Evolutionary conservation across 352 stramenopile genomes (phyloP).

Genomic region (Pythium rishiriense): DNA sequence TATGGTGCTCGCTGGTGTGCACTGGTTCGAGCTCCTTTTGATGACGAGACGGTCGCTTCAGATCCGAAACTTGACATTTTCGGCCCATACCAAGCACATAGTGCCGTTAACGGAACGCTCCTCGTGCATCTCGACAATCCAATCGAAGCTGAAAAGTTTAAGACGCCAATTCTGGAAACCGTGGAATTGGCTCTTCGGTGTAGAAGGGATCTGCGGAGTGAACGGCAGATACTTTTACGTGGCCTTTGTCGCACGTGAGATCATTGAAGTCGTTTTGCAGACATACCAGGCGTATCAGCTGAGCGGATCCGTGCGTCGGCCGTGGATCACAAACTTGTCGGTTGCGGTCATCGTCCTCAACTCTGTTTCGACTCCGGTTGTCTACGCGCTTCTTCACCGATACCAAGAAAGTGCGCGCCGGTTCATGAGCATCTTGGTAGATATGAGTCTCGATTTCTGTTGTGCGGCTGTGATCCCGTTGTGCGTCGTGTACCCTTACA

Average conservation of each 20-base stretch:
- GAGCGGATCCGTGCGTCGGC: slow-evolving; percentile 1
- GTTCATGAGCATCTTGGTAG: slow-evolving; percentile 16
- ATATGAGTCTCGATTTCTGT: slow-evolving; percentile 24
- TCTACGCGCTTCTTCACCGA: background rate
- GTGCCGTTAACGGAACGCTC: background rate
- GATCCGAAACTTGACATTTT: slow-evolving; percentile 1
- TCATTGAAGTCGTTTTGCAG: slow-evolving; percentile 18
- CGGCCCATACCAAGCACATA: background rate
- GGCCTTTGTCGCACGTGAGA: slow-evolving; percentile 12
- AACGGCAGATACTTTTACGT: slow-evolving; percentile 20
- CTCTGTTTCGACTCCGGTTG: slow-evolving; percentile 16
- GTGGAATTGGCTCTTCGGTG: slow-evolving; percentile 16
- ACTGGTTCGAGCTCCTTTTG: slow-evolving; percentile 7
- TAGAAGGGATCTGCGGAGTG: slow-evolving; percentile 14
- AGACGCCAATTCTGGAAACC: background rate
- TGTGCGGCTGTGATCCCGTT: slow-evolving; percentile 19
- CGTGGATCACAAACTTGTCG: slow-evolving; percentile 20
- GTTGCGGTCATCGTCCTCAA: slow-evolving; percentile 19
- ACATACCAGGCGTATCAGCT: slow-evolving; percentile 20
- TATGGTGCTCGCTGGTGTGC: background rate
- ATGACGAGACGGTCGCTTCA: slow-evolving; percentile 6
- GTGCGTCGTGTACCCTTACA: slow-evolving; percentile 14
- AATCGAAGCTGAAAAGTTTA: background rate
- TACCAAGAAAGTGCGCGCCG: slow-evolving; percentile 13
- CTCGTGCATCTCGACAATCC: too few species aligned